Conservation (phyloP, 1,284 basidiomycete genomes). For the Rhodotorula sp. region DNA sequence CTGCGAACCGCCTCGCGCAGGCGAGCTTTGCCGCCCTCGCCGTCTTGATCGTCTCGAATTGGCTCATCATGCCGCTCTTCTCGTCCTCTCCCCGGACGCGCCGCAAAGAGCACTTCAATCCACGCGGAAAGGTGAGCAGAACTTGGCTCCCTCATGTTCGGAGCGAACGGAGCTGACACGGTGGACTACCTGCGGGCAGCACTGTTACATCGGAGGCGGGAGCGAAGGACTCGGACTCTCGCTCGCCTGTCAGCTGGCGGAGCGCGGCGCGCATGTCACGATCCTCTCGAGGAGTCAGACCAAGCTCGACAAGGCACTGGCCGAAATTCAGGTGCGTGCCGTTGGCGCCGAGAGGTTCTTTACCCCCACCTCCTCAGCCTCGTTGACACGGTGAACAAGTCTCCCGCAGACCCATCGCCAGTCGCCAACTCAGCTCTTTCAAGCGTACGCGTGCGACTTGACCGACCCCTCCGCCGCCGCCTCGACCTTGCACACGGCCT, state of each 20-base stretch:
- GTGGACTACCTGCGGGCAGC: slow-evolving; percentile 52
- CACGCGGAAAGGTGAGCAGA: slow-evolving; percentile 47
- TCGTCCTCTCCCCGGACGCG: too few relatives aligned
- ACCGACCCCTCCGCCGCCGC: slow-evolving; percentile 56
- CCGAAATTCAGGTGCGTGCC: slow-evolving; percentile 60
- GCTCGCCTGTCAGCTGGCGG: slow-evolving; percentile 66
- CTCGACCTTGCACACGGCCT: slow-evolving; percentile 63
- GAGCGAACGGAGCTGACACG: too few relatives aligned
- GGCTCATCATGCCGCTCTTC: slow-evolving; percentile 18
- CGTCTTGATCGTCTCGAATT: slow-evolving; percentile 4
- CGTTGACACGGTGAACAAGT: neutral
- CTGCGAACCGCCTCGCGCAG: neutral
- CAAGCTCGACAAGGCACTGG: slow-evolving; percentile 61
- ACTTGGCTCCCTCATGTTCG: neutral
- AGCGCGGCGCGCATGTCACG: slow-evolving; percentile 72
- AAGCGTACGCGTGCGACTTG: slow-evolving; percentile 64
- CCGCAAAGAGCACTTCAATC: slow-evolving; percentile 26
- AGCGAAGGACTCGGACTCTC: slow-evolving; percentile 74
- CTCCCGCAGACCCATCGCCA: slow-evolving; percentile 48
- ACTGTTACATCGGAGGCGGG: slow-evolving; percentile 76
- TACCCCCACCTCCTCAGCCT: neutral
- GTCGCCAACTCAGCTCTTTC: slow-evolving; percentile 58
- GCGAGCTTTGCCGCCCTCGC: slow-evolving; percentile 10
- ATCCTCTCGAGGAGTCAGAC: slow-evolving; percentile 71
- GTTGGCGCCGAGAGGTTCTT: neutral